Conservation (phyloP, 306 rosid genomes). For the Lotus japonicus region DNA sequence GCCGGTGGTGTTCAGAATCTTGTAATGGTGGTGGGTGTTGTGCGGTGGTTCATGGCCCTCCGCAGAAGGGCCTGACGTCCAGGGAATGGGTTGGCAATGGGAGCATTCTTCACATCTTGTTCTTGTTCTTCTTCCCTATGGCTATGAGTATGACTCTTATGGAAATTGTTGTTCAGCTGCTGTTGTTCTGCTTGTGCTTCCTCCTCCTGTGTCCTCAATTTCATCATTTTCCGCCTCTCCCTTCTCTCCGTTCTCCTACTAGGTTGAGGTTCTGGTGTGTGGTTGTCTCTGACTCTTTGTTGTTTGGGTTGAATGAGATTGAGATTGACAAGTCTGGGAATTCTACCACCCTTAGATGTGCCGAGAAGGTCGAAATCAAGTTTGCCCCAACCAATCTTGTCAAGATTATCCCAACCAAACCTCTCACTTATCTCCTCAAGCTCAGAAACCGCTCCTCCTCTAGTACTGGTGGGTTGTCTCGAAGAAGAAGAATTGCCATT, state of each 20-base stretch:
- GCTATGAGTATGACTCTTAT: too few species aligned
- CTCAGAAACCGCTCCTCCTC: conserved; percentile 17
- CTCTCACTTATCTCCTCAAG: conserved; percentile 42
- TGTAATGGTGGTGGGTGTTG: too few species aligned
- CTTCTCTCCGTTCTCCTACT: conserved; percentile 27
- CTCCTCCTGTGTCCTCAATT: neutral
- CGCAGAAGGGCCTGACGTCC: conserved; percentile 32
- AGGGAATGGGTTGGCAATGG: conserved; percentile 30
- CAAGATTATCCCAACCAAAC: conserved; percentile 59
- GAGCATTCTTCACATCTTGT: too few species aligned
- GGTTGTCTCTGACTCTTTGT: neutral
- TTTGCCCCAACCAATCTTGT: conserved; percentile 46
- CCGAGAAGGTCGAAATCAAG: conserved; percentile 58
- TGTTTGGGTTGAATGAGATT: too few species aligned
- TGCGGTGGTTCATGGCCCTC: neutral
- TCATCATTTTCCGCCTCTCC: conserved; percentile 8
- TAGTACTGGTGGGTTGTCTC: neutral
- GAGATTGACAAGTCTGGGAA: conserved; percentile 22
- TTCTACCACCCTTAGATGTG: conserved; percentile 57
- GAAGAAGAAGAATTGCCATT: conserved; percentile 11
- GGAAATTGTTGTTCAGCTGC: too few species aligned
- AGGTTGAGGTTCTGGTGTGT: neutral
- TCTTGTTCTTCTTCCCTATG: too few species aligned
- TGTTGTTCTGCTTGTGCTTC: neutral
- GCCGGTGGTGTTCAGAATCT: too few species aligned